phyloP scores from a whole-genome alignment of 345 rosid genomes.

The Mallotus nudiflorus region DNA sequence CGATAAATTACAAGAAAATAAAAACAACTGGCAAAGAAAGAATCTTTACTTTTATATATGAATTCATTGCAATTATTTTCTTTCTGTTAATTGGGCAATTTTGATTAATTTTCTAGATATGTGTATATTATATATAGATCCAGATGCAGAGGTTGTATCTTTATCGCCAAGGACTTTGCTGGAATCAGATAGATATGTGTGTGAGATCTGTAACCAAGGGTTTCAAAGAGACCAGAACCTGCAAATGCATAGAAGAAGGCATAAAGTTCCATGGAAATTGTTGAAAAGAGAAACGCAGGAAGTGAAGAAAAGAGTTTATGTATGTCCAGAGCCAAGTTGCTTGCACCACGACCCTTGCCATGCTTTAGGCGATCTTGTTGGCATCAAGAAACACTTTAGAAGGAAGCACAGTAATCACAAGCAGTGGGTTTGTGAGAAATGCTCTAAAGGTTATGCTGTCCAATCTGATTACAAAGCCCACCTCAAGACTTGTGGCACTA shows the following conservation, averaged over 20 bases:
- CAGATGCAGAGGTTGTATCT: slow-evolving; percentile 88
- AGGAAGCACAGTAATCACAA: slow-evolving; percentile 77
- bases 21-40: no score
- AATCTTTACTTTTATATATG: not conserved
- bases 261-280: slow-evolving; percentile 87
- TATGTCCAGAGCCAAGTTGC: slow-evolving; percentile 77
- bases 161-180: slow-evolving; percentile 68
- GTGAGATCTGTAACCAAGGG: slow-evolving; percentile 94
- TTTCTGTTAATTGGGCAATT: not conserved
- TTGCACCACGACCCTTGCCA: slow-evolving; percentile 86
- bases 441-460: slow-evolving; percentile 81
- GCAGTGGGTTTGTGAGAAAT: slow-evolving; percentile 82
- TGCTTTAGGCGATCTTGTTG: slow-evolving; percentile 85
- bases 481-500: slow-evolving; percentile 82
- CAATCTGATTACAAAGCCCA: slow-evolving; percentile 91
- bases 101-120: not conserved
- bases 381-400: slow-evolving; percentile 76
- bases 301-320: slow-evolving; percentile 74
- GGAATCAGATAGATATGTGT: slow-evolving; percentile 76
- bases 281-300: slow-evolving; percentile 67
- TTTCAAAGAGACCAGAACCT: slow-evolving; percentile 88
- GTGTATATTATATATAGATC: slow-evolving; percentile 41
- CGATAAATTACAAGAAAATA: no score
- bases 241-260: slow-evolving; percentile 84
- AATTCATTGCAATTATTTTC: not conserved